Conservation (phyloP, 306 rosid genomes). For the Cicer bijugum region DNA sequence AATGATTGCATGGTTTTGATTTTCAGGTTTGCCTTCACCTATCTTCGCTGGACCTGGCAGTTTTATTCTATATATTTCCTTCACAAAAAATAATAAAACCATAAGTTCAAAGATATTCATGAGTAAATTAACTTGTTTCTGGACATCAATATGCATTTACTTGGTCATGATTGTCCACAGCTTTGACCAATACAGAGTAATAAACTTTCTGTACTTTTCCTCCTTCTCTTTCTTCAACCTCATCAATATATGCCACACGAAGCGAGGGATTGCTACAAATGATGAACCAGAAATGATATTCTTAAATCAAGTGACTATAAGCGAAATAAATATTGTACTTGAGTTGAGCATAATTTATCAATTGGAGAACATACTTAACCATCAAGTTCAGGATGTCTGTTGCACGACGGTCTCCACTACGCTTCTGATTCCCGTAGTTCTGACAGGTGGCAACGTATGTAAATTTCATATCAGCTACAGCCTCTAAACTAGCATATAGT, state of each 20-base stretch:
- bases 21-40: slow-evolving; percentile 99
- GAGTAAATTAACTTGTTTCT: slow-evolving; percentile 31
- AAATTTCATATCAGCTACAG: slow-evolving; percentile 95
- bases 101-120: slow-evolving; percentile 42
- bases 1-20: slow-evolving; percentile 93
- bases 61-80: slow-evolving; percentile 95
- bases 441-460: slow-evolving; percentile 96
- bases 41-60: slow-evolving; percentile 87
- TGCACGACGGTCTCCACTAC: slow-evolving; percentile 96
- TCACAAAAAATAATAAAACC: slow-evolving; percentile 44
- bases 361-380: slow-evolving; percentile 84
- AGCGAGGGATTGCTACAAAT: slow-evolving; percentile 80
- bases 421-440: slow-evolving; percentile 93
- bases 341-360: slow-evolving; percentile 38
- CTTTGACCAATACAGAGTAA: slow-evolving; percentile 92
- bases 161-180: slow-evolving; percentile 88
- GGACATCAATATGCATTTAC: slow-evolving; percentile 54
- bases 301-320: slow-evolving; percentile 41
- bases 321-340: slow-evolving; percentile 38
- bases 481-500: slow-evolving; percentile 85
- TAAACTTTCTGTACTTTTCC: slow-evolving; percentile 87
- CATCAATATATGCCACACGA: slow-evolving; percentile 98
- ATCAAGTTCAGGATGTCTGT: slow-evolving; percentile 94
- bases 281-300: slow-evolving; percentile 43
- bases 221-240: slow-evolving; percentile 90